Conservation (phyloP, 176 grass and related monocot genomes). For the Oryza rufipogon region DNA sequence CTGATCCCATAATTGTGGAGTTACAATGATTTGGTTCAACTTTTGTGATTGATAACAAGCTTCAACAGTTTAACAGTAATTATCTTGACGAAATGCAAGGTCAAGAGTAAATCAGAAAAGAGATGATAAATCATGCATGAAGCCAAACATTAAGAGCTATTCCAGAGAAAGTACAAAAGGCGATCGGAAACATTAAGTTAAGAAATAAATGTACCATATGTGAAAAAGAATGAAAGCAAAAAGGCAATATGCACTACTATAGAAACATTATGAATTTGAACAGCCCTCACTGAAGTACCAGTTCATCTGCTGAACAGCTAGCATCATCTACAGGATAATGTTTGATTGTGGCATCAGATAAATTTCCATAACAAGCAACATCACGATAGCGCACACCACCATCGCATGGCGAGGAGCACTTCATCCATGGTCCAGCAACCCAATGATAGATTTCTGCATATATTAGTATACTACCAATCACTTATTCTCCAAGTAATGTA, state of each 20-base stretch:
- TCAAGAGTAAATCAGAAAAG: neutral
- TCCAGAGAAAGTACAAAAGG: neutral
- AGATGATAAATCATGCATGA: neutral
- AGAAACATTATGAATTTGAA: neutral
- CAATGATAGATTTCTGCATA: constrained; percentile 70
- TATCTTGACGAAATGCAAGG: neutral
- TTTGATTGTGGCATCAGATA: constrained; percentile 55
- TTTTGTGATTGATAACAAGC: neutral
- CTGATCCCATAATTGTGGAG: neutral
- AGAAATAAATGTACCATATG: neutral
- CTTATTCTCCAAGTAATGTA: constrained; percentile 15
- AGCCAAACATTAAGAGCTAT: neutral
- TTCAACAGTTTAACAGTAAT: neutral
- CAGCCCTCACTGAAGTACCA: constrained; percentile 45
- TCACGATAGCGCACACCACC: constrained; percentile 73
- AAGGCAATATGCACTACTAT: neutral
- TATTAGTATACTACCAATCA: constrained; percentile 15
- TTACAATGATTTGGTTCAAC: neutral
- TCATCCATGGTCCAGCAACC: constrained; percentile 79
- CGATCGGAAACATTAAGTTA: constrained; percentile 12
- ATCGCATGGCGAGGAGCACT: constrained; percentile 84
- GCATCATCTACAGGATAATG: constrained; percentile 82
- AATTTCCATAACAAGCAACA: constrained; percentile 73
- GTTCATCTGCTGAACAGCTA: constrained; percentile 61
- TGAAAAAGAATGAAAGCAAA: constrained; percentile 1